Evolutionary conservation across 805 yeast species (phyloP).

Genomic region (Spathaspora gorwiae): DNA sequence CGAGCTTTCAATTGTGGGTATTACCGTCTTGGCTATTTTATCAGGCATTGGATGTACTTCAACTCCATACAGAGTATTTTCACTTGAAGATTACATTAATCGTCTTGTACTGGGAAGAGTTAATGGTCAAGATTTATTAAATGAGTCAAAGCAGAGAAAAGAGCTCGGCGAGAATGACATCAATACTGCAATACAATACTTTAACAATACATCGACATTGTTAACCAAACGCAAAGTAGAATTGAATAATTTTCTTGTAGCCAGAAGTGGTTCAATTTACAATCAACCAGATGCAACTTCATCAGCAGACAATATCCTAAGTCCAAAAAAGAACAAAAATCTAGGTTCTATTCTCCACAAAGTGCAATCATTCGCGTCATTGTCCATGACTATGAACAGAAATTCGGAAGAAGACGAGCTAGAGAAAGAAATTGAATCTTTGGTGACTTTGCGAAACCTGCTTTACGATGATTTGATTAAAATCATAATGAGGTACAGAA

Average conservation of each 20-base stretch:
- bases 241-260: conserved; percentile 16
- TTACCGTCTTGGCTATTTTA: conserved; percentile 45
- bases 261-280: conserved; percentile 23
- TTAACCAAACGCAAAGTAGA: conserved; percentile 29
- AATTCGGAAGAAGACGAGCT: conserved; percentile 29
- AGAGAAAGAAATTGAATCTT: conserved; percentile 34
- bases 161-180: conserved; percentile 27
- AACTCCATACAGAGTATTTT: conserved; percentile 32
- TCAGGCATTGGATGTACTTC: conserved; percentile 52
- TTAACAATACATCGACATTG: conserved; percentile 38
- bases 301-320: not conserved
- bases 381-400: conserved; percentile 14
- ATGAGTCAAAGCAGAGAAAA: conserved; percentile 1
- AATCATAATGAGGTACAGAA: conserved; percentile 12
- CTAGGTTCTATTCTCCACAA: conserved; percentile 31
- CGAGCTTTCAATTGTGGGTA: conserved; percentile 45
- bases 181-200: conserved; percentile 30
- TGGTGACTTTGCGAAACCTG: conserved; percentile 24
- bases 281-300: conserved; percentile 14
- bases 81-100: conserved; percentile 5
- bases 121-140: not conserved
- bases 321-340: conserved; percentile 10
- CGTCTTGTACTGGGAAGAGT: not conserved
- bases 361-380: conserved; percentile 39
- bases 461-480: conserved; percentile 28